Conservation (phyloP, 495 filamentous ascomycete genomes). For the Daldinia decipiens region DNA sequence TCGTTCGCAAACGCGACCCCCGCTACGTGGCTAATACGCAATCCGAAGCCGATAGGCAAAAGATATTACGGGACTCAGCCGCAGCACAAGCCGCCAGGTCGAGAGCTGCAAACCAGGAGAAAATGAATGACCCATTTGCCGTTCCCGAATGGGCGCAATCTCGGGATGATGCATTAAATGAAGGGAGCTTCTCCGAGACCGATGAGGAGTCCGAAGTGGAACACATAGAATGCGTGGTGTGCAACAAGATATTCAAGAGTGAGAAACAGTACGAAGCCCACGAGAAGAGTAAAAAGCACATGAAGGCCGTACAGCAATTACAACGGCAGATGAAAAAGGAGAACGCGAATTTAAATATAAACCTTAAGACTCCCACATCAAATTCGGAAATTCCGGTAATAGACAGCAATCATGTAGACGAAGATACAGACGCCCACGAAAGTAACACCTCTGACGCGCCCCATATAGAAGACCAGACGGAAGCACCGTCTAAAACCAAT, state of each 20-base stretch:
- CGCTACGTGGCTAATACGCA: conserved; percentile 75
- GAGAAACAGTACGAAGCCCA: conserved; percentile 93
- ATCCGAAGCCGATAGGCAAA: conserved; percentile 82
- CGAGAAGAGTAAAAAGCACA: conserved; percentile 95
- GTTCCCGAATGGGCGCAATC: conserved; percentile 83
- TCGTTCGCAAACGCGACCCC: conserved; percentile 93
- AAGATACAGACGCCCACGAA: conserved; percentile 4
- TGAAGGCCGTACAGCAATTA: conserved; percentile 82
- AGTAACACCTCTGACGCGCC: neutral
- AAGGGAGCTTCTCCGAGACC: conserved; percentile 54
- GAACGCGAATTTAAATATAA: conserved; percentile 68
- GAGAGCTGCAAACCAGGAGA: conserved; percentile 81
- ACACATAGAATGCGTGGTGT: conserved; percentile 89
- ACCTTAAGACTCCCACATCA: conserved; percentile 28
- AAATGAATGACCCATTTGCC: conserved; percentile 67
- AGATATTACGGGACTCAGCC: conserved; percentile 77
- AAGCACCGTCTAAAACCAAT: conserved; percentile 11
- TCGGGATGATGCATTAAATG: conserved; percentile 55
- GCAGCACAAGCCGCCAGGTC: conserved; percentile 86
- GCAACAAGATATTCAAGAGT: conserved; percentile 92
- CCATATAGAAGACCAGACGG: conserved; percentile 2
- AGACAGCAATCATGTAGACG: conserved; percentile 11
- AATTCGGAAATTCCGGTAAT: neutral
- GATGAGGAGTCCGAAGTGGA: conserved; percentile 69
- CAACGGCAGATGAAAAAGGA: conserved; percentile 85